A percentile compares a stretch with the other conserved stretches of the same genome.
phyloP scores from a whole-genome alignment of 352 stramenopile genomes.

The Phytopythium mirpurense region DNA sequence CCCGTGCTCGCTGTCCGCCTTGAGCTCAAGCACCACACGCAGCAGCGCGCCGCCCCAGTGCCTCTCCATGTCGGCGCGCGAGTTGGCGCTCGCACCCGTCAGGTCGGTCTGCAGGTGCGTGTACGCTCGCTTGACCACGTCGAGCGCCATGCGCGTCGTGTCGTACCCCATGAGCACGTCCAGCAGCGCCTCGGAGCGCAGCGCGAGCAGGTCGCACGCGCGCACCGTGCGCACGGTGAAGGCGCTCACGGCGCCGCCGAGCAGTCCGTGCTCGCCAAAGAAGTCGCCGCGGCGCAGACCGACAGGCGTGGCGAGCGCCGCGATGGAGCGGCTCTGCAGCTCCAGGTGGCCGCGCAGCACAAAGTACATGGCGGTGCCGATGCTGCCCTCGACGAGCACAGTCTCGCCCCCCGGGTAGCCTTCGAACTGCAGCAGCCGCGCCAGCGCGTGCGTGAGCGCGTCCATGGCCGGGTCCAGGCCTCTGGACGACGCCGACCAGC shows the following conservation, averaged over 20 bases:
- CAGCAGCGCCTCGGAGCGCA: slow-evolving; percentile 38
- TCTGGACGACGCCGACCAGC: neutral
- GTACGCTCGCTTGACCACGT: slow-evolving; percentile 17
- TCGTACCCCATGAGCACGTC: slow-evolving; percentile 24
- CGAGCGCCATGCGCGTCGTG: slow-evolving; percentile 16
- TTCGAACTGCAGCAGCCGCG: slow-evolving; percentile 49
- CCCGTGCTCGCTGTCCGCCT: neutral
- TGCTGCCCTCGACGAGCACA: slow-evolving; percentile 54
- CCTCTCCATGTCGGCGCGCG: slow-evolving; percentile 20
- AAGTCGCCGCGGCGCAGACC: slow-evolving; percentile 32
- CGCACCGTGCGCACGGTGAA: slow-evolving; percentile 28
- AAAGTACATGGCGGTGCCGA: slow-evolving; percentile 62
- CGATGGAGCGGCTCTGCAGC: slow-evolving; percentile 20
- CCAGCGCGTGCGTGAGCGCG: slow-evolving; percentile 19
- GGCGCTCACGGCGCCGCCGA: slow-evolving; percentile 36
- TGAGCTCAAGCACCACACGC: slow-evolving; percentile 13
- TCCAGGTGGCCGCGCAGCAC: slow-evolving; percentile 52
- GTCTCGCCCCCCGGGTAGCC: slow-evolving; percentile 55
- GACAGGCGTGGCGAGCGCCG: slow-evolving; percentile 15
- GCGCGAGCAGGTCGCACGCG: slow-evolving; percentile 22
- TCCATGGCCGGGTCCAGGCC: slow-evolving; percentile 8
- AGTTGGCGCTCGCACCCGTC: slow-evolving; percentile 9
- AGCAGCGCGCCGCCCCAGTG: slow-evolving; percentile 18
- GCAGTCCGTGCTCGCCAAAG: slow-evolving; percentile 57
- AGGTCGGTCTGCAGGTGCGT: slow-evolving; percentile 4